Evolutionary conservation across 345 rosid species (phyloP).

Genomic region (Brassica rapa): DNA sequence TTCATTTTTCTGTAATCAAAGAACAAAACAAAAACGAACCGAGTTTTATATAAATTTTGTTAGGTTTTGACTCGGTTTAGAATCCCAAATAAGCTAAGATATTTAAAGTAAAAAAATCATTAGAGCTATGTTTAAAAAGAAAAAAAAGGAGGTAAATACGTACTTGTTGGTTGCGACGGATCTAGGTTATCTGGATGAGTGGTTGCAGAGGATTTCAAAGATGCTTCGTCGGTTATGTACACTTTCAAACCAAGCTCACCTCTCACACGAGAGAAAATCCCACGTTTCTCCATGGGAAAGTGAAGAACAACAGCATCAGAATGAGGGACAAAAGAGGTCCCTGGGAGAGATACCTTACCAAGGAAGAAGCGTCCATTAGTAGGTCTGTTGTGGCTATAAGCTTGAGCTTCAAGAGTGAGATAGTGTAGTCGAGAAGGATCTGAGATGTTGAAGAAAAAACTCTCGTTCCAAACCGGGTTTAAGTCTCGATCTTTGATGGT

Average conservation of each 20-base stretch:
- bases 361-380: constrained; percentile 79
- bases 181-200: constrained; percentile 31
- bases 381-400: constrained; percentile 60
- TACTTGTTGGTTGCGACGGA: constrained; percentile 27
- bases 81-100: not conserved
- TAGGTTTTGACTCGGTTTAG: not conserved
- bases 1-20: not conserved
- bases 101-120: not conserved
- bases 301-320: constrained; percentile 90
- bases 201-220: constrained; percentile 62
- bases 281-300: constrained; percentile 85
- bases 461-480: constrained; percentile 95
- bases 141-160: not conserved
- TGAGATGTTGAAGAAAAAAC: constrained; percentile 90
- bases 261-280: constrained; percentile 84
- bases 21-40: not conserved
- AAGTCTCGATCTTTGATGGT: constrained; percentile 89
- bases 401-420: constrained; percentile 72
- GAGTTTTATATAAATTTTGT: not conserved
- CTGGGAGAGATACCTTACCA: constrained; percentile 78
- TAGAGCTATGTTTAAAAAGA: not conserved
- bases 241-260: constrained; percentile 96
- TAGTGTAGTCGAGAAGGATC: constrained; percentile 80
- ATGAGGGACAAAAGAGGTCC: constrained; percentile 82
- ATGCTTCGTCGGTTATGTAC: constrained; percentile 68